These are phyloP conservation scores for Lotus japonicus DNA, from an alignment of 306 rosid genomes.

Conservation along the genomic window DNA sequence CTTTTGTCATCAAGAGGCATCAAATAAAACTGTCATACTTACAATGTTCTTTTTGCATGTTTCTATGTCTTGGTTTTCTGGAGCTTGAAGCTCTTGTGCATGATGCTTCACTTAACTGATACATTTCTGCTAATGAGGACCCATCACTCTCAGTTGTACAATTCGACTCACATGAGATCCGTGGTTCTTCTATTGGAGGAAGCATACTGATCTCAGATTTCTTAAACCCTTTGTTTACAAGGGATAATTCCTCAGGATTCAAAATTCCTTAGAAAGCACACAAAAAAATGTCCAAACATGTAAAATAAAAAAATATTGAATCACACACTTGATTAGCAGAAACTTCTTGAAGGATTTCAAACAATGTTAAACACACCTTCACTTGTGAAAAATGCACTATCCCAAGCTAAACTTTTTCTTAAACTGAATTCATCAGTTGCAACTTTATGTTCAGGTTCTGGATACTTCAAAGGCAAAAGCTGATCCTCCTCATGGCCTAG, in stretches of 20 bases:
- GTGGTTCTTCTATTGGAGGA: conserved; percentile 28
- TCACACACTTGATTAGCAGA: not conserved
- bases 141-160: conserved; percentile 22
- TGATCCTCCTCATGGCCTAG: conserved; percentile 1
- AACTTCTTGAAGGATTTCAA: not conserved
- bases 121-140: conserved; percentile 32
- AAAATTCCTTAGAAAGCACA: conserved; percentile 40
- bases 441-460: conserved; percentile 5
- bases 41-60: conserved; percentile 15
- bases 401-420: conserved; percentile 67
- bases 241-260: conserved; percentile 48
- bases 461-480: conserved; percentile 27
- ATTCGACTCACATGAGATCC: conserved; percentile 39
- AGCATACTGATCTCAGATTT: conserved; percentile 23
- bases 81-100: conserved; percentile 2
- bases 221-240: conserved; percentile 43
- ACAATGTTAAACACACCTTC: conserved; percentile 49
- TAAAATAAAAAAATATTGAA: not conserved
- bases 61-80: conserved; percentile 16
- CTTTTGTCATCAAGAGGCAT: not conserved
- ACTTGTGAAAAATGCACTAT: conserved; percentile 49
- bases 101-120: conserved; percentile 6
- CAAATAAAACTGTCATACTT: not conserved
- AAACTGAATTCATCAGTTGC: not conserved
- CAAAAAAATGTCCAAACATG: not conserved